phyloP scores from a whole-genome alignment of 2,329 filamentous ascomycete genomes.

The Clarireedia monteithiana region DNA sequence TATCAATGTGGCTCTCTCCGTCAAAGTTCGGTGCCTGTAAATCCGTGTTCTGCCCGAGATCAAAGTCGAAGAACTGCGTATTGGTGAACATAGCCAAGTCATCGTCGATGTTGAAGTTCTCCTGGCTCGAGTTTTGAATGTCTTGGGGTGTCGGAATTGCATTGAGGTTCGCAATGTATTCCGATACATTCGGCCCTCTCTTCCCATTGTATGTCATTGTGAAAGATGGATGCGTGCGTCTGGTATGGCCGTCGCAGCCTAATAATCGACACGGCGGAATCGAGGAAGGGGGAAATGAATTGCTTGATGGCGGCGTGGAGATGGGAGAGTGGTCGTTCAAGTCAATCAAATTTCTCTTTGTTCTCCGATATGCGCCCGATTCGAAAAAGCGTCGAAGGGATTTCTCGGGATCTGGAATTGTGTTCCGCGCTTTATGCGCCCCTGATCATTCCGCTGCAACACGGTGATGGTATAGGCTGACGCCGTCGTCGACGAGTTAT shows the following conservation, averaged over 20 bases:
- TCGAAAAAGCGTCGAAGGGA: neutral
- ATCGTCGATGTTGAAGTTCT: constrained; percentile 56
- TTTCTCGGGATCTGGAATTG: neutral
- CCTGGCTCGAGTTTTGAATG: constrained; percentile 42
- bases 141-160: constrained; percentile 57
- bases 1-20: constrained; percentile 11
- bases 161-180: constrained; percentile 84
- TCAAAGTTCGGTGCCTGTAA: constrained; percentile 34
- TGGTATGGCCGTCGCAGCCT: neutral
- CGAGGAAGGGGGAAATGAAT: neutral
- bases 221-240: neutral
- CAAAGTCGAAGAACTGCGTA: constrained; percentile 74
- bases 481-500: no score
- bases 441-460: no score
- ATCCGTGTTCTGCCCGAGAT: constrained; percentile 54
- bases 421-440: no score
- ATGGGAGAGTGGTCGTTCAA: neutral
- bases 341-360: constrained; percentile 1
- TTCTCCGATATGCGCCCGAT: constrained; percentile 3
- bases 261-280: neutral
- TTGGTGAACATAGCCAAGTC: constrained; percentile 76
- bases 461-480: no score
- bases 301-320: neutral
- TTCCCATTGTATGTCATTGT: constrained; percentile 74
- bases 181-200: constrained; percentile 78